These are phyloP conservation scores for Clarireedia paspali DNA, from an alignment of 2,329 filamentous ascomycete genomes.

Conservation along the genomic window DNA sequence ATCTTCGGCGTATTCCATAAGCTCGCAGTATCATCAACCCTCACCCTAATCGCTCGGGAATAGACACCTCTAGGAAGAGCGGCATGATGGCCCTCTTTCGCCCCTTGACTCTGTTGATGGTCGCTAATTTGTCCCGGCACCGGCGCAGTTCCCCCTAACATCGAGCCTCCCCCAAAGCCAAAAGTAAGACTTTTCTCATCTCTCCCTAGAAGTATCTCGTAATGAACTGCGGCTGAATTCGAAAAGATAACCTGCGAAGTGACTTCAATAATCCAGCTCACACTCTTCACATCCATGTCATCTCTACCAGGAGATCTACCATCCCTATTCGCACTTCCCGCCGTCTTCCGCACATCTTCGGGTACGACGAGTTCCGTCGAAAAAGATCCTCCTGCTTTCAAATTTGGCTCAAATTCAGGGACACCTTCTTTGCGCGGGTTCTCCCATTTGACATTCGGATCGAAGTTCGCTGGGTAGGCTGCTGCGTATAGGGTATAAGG, in stretches of 20 bases:
- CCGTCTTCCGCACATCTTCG: slow-evolving; percentile 63
- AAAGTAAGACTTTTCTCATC: slow-evolving; percentile 77
- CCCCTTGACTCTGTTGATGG: slow-evolving; percentile 56
- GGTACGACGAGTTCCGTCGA: slow-evolving; percentile 73
- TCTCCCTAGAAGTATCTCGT: slow-evolving; percentile 76
- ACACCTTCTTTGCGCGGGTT: slow-evolving; percentile 63
- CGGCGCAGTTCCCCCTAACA: slow-evolving; percentile 34
- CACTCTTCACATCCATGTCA: slow-evolving; percentile 43
- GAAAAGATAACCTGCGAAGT: slow-evolving; percentile 93
- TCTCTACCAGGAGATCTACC: slow-evolving; percentile 31
- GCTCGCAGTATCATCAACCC: slow-evolving; percentile 79
- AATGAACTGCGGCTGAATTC: slow-evolving; percentile 75
- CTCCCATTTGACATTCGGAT: slow-evolving; percentile 72
- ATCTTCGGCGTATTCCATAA: slow-evolving; percentile 90
- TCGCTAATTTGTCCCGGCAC: slow-evolving; percentile 68
- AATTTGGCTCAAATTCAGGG: slow-evolving; percentile 90
- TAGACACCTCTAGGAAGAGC: slow-evolving; percentile 70
- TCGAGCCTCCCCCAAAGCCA: slow-evolving; percentile 32
- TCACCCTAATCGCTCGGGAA: slow-evolving; percentile 69
- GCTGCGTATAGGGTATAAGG: slow-evolving; percentile 87
- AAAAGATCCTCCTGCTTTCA: slow-evolving; percentile 90
- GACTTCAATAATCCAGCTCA: slow-evolving; percentile 86
- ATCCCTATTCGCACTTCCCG: slow-evolving; percentile 40
- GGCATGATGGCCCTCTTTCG: slow-evolving; percentile 50
- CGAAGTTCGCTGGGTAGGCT: slow-evolving; percentile 75